phyloP scores from a whole-genome alignment of 495 filamentous ascomycete genomes.

The Trichoderma orchidacearum region DNA sequence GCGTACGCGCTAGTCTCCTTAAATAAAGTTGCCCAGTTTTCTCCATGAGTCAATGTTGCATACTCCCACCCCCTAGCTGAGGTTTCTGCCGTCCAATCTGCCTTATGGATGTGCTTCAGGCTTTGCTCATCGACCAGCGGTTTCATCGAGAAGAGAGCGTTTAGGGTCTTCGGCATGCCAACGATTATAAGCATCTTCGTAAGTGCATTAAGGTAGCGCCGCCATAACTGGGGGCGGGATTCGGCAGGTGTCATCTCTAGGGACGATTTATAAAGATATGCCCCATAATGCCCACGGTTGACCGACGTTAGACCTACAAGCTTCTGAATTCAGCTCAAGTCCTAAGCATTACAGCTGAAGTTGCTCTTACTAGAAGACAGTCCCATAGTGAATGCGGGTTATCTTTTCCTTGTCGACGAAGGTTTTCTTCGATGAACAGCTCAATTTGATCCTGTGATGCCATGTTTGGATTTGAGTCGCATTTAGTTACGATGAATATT shows the following conservation, averaged over 20 bases:
- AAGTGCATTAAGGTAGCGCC: background rate
- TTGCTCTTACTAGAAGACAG: background rate
- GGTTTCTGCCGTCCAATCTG: background rate
- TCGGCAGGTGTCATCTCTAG: background rate
- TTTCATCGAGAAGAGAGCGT: background rate
- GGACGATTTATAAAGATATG: background rate
- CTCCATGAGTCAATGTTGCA: background rate
- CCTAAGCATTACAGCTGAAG: background rate
- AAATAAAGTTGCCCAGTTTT: background rate
- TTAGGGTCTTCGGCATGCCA: background rate
- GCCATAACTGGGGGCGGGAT: background rate
- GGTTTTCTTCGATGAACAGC: background rate
- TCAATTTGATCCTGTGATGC: background rate
- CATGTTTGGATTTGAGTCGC: too few species aligned
- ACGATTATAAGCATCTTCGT: background rate
- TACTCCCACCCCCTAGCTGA: background rate
- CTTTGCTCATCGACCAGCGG: background rate
- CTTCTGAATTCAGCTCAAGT: background rate
- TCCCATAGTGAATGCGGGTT: background rate
- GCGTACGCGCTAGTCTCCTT: background rate
- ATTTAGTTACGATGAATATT: too few species aligned
- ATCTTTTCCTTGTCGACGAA: background rate
- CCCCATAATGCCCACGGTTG: background rate
- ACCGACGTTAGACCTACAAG: background rate
- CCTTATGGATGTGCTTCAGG: background rate